Evolutionary conservation across 2,329 filamentous ascomycete genomes (phyloP).

Genomic region (Aspergillus niger): DNA sequence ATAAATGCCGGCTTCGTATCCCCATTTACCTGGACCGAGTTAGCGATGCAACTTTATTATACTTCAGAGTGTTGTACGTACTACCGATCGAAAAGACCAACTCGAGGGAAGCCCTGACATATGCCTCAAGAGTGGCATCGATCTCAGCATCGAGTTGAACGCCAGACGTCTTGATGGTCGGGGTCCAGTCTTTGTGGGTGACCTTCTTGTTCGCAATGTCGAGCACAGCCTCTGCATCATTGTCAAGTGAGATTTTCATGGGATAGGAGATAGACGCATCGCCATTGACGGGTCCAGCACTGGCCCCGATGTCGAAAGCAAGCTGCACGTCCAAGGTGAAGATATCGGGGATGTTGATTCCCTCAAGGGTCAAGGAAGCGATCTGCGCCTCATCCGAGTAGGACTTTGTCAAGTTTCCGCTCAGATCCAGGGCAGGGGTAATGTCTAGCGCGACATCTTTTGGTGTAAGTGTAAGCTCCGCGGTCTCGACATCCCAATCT

Average conservation of each 20-base stretch:
- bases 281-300: conserved; percentile 23
- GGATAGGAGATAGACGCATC: conserved; percentile 18
- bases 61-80: conserved; percentile 4
- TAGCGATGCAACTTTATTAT: neutral
- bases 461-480: conserved; percentile 17
- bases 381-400: conserved; percentile 18
- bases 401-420: conserved; percentile 20
- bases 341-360: conserved; percentile 23
- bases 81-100: conserved; percentile 15
- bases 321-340: conserved; percentile 24
- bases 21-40: conserved; percentile 13
- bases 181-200: conserved; percentile 19
- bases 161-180: conserved; percentile 13
- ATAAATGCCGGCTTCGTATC: conserved; percentile 23
- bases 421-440: conserved; percentile 21
- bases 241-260: conserved; percentile 20
- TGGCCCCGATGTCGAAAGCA: conserved; percentile 21
- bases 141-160: conserved; percentile 21
- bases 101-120: conserved; percentile 20
- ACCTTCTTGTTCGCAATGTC: conserved; percentile 21
- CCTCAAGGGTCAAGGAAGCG: conserved; percentile 24
- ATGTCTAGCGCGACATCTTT: conserved; percentile 20
- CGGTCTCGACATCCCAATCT: neutral
- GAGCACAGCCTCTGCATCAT: conserved; percentile 25
- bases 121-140: conserved; percentile 13